Conservation (phyloP, 495 filamentous ascomycete genomes). For the Wilcoxina mikolae region DNA sequence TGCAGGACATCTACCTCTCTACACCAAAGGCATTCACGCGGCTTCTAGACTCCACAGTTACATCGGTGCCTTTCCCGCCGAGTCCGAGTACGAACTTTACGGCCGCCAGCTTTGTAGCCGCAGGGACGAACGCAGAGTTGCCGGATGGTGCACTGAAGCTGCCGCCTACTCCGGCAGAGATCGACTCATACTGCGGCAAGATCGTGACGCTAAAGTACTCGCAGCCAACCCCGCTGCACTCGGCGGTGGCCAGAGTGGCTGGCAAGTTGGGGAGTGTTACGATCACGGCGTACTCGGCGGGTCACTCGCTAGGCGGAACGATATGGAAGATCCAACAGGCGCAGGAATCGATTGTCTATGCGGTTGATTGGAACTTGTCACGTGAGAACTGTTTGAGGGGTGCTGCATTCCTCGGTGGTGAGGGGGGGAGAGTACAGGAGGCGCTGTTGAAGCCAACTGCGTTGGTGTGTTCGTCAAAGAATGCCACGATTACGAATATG, state of each 20-base stretch:
- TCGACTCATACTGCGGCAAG: conserved; percentile 76
- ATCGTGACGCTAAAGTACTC: conserved; percentile 94
- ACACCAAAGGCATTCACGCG: conserved; percentile 73
- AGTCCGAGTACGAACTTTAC: conserved; percentile 33
- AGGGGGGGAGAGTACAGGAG: conserved; percentile 77
- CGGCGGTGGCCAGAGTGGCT: conserved; percentile 22
- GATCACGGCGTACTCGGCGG: conserved; percentile 91
- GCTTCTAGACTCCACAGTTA: conserved; percentile 41
- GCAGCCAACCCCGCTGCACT: conserved; percentile 67
- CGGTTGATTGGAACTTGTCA: conserved; percentile 93
- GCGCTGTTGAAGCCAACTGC: conserved; percentile 85
- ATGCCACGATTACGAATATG: conserved; percentile 55
- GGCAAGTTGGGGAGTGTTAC: conserved; percentile 50
- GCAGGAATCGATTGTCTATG: conserved; percentile 91
- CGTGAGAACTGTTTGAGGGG: conserved; percentile 85
- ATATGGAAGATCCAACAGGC: conserved; percentile 99
- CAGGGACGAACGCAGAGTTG: conserved; percentile 10
- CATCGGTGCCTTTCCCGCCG: conserved; percentile 29
- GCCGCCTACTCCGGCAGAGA: conserved; percentile 71
- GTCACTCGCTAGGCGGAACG: conserved; percentile 87
- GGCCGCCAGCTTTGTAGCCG: neutral
- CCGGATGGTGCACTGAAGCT: conserved; percentile 23
- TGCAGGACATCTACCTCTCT: conserved; percentile 86
- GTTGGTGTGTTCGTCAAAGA: conserved; percentile 57
- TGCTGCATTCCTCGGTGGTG: conserved; percentile 78